Evolutionary conservation across 306 rosid species (phyloP).

Genomic region (Prosopis cineraria): DNA sequence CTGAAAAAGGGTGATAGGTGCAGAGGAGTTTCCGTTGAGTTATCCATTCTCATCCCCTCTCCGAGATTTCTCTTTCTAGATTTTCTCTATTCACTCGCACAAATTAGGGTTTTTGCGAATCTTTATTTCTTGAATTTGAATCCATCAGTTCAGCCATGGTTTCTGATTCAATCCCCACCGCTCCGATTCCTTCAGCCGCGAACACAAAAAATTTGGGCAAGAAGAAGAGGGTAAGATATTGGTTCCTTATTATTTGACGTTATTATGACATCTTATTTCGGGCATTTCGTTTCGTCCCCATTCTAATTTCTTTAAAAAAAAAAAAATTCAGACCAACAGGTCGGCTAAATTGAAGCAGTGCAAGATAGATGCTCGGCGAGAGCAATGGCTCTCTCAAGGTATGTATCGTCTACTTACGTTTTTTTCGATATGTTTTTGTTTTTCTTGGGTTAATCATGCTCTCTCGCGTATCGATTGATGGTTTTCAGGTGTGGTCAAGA

Average conservation of each 20-base stretch:
- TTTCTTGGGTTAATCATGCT: neutral
- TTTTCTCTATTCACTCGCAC: constrained; percentile 30
- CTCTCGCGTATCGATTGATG: constrained; percentile 14
- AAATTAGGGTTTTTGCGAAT: constrained; percentile 65
- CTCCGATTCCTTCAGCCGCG: constrained; percentile 68
- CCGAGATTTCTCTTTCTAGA: constrained; percentile 42
- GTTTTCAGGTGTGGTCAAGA: constrained; percentile 64
- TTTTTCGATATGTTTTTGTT: constrained; percentile 15
- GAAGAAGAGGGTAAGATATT: constrained; percentile 84
- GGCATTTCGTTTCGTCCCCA: neutral
- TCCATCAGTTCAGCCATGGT: constrained; percentile 59
- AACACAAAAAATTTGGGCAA: constrained; percentile 72
- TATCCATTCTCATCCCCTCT: constrained; percentile 54
- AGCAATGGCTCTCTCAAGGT: constrained; percentile 97
- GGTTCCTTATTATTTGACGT: neutral
- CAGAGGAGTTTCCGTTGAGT: constrained; percentile 67
- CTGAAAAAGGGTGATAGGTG: constrained; percentile 53
- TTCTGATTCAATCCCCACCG: constrained; percentile 73
- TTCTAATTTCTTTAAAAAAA: neutral
- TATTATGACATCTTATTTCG: neutral
- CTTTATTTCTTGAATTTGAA: constrained; percentile 38
- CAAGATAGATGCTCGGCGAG: constrained; percentile 95
- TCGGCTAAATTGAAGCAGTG: constrained; percentile 97
- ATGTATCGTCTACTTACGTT: neutral
- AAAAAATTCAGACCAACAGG: constrained; percentile 64